These are phyloP conservation scores for Phytophthora boehmeriae DNA, from an alignment of 352 stramenopile species.

Conservation along the genomic window DNA sequence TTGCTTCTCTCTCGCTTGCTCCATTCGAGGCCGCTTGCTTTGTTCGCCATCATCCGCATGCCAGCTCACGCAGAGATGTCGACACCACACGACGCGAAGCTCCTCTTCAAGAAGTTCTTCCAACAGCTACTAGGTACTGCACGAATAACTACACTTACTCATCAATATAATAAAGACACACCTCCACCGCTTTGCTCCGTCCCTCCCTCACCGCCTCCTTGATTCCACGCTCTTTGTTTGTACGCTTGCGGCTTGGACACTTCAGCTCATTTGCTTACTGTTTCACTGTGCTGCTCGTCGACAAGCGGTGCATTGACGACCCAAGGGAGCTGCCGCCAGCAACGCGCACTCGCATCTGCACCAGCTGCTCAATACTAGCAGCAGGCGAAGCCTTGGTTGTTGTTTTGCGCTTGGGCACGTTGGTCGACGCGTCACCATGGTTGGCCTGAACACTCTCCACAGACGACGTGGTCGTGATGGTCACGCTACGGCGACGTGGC, in stretches of 20 bases:
- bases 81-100: conserved; percentile 12
- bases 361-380: conserved; percentile 81
- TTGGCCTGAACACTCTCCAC: conserved; percentile 36
- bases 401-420: conserved; percentile 18
- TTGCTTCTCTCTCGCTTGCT: conserved; percentile 39
- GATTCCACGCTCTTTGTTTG: conserved; percentile 27
- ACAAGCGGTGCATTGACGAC: conserved; percentile 60
- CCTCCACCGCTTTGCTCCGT: conserved; percentile 7
- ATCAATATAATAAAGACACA: conserved; percentile 38
- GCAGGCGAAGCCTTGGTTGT: conserved; percentile 58
- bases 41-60: conserved; percentile 9
- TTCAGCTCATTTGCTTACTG: conserved; percentile 22
- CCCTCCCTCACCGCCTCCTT: conserved; percentile 16
- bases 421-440: conserved; percentile 18
- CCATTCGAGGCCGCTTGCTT: conserved; percentile 17
- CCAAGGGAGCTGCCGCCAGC: conserved; percentile 59
- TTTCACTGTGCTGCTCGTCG: conserved; percentile 39
- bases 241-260: conserved; percentile 13
- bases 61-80: conserved; percentile 23
- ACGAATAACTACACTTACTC: conserved; percentile 39
- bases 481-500: conserved; percentile 76
- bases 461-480: conserved; percentile 69
- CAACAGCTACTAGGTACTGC: conserved; percentile 47
- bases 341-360: conserved; percentile 83
- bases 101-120: conserved; percentile 43